Conservation (phyloP, 257 asterid species). For the Ophiorrhiza pumila region DNA sequence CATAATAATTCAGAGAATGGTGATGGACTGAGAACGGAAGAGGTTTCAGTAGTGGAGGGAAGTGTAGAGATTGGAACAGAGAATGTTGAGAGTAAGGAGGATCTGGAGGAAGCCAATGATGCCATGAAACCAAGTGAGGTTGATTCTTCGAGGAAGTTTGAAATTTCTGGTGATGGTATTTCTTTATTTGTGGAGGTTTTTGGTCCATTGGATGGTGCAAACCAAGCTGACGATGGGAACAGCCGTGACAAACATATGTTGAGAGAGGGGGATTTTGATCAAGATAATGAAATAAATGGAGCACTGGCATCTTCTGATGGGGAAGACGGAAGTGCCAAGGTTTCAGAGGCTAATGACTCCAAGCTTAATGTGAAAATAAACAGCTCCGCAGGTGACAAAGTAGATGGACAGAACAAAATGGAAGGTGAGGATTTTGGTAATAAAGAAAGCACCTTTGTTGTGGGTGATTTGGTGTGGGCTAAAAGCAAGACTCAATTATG, state of each 20-base stretch:
- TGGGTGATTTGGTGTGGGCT: conserved; percentile 76
- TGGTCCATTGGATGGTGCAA: conserved; percentile 48
- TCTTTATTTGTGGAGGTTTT: conserved; percentile 65
- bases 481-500: conserved; percentile 56
- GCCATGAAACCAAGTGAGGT: conserved; percentile 28
- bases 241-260: conserved; percentile 3
- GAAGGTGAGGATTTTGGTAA: conserved; percentile 13
- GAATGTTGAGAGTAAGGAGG: conserved; percentile 19
- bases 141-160: conserved; percentile 36
- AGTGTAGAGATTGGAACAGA: conserved; percentile 17
- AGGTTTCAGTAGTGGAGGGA: conserved; percentile 20
- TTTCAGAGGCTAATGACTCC: background rate
- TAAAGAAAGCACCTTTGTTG: conserved; percentile 30
- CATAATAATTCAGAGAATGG: conserved; percentile 9
- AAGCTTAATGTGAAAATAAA: conserved; percentile 15
- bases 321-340: conserved; percentile 17
- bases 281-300: background rate
- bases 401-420: conserved; percentile 2
- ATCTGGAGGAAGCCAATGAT: conserved; percentile 15
- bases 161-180: conserved; percentile 46
- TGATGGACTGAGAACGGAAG: conserved; percentile 21
- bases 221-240: conserved; percentile 22
- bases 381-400: conserved; percentile 20
- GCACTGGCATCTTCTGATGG: background rate
- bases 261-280: conserved; percentile 14